phyloP scores from a whole-genome alignment of 495 filamentous ascomycete genomes.

The Aspergillus funiculosus region DNA sequence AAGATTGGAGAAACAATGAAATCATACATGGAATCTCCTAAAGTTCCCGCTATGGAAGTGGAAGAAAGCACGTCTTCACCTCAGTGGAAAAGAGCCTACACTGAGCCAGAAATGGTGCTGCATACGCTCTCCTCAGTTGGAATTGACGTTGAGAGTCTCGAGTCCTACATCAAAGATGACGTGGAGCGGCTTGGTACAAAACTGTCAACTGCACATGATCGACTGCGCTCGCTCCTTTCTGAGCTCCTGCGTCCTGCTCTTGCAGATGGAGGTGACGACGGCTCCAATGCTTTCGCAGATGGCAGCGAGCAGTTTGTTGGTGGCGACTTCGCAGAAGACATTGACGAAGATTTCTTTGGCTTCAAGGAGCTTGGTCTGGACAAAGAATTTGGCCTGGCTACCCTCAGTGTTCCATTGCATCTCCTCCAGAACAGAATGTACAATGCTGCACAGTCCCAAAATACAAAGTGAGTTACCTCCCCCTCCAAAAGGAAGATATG shows the following conservation, averaged over 20 bases:
- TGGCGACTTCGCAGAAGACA: slow-evolving; percentile 94
- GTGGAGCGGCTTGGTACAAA: slow-evolving; percentile 84
- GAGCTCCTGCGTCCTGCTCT: slow-evolving; percentile 90
- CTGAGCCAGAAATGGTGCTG: slow-evolving; percentile 74
- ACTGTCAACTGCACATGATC: slow-evolving; percentile 77
- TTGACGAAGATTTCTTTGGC: slow-evolving; percentile 97
- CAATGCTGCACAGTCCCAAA: slow-evolving; percentile 70
- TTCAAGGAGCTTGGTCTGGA: slow-evolving; percentile 94
- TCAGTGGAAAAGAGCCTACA: slow-evolving; percentile 62
- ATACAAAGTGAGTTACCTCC: slow-evolving; percentile 49
- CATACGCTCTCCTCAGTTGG: slow-evolving; percentile 81
- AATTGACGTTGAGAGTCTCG: slow-evolving; percentile 71
- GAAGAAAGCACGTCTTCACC: slow-evolving; percentile 23
- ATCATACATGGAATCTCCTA: slow-evolving; percentile 75
- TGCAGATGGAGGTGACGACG: slow-evolving; percentile 71
- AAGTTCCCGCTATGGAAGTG: slow-evolving; percentile 46
- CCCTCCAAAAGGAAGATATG: background rate
- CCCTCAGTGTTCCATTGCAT: slow-evolving; percentile 87
- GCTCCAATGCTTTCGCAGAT: slow-evolving; percentile 85
- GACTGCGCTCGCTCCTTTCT: slow-evolving; percentile 82
- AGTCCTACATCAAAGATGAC: slow-evolving; percentile 89
- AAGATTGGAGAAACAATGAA: slow-evolving; percentile 75
- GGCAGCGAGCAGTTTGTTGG: slow-evolving; percentile 96
- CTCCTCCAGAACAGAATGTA: slow-evolving; percentile 87
- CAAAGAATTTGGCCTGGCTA: slow-evolving; percentile 76